phyloP scores from a whole-genome alignment of 2,329 filamentous ascomycete genomes.

The Apiospora saccharicola region DNA sequence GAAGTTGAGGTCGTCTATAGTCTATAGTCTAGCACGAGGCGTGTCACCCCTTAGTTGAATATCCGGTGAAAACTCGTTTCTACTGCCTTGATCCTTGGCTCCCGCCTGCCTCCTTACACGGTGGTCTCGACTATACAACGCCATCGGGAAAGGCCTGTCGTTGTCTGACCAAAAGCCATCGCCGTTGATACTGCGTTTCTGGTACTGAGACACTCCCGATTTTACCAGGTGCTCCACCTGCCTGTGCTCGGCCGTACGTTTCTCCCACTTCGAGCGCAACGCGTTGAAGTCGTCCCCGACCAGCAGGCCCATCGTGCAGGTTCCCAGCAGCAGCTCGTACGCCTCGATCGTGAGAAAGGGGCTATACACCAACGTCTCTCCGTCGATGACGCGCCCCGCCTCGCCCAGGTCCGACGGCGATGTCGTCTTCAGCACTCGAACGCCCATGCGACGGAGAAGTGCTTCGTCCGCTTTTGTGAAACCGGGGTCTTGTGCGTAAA shows the following conservation, averaged over 20 bases:
- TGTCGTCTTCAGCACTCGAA: constrained; percentile 37
- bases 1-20: not conserved
- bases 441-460: constrained; percentile 34
- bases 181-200: constrained; percentile 34
- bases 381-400: constrained; percentile 34
- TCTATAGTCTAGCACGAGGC: not conserved
- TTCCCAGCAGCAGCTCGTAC: constrained; percentile 29
- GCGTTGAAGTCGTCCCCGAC: constrained; percentile 41
- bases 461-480: constrained; percentile 40
- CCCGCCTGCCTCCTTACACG: not conserved
- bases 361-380: constrained; percentile 38
- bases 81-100: not conserved
- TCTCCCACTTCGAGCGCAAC: constrained; percentile 40
- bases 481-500: constrained; percentile 42
- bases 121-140: constrained; percentile 32
- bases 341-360: constrained; percentile 36
- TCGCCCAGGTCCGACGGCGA: constrained; percentile 39
- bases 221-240: constrained; percentile 34
- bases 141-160: constrained; percentile 41
- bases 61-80: not conserved
- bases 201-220: constrained; percentile 25
- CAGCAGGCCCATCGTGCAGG: constrained; percentile 27
- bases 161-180: constrained; percentile 37
- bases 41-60: not conserved
- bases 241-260: constrained; percentile 35